These are phyloP conservation scores for Ramaria sp. DNA, from an alignment of 768 basidiomycete genomes.

Conservation along the genomic window DNA sequence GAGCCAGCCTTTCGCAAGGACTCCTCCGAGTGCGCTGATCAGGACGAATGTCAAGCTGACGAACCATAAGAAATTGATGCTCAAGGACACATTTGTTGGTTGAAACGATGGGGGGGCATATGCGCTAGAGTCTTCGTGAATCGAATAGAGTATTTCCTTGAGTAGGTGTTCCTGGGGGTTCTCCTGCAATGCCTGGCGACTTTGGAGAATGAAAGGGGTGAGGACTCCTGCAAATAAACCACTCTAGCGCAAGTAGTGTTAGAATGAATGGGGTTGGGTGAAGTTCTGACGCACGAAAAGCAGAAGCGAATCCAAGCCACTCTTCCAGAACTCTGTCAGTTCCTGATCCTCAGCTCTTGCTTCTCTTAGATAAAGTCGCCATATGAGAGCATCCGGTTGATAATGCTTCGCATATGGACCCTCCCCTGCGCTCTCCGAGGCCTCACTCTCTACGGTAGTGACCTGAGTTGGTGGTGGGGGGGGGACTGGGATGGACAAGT, in stretches of 20 bases:
- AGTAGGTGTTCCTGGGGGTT: background rate
- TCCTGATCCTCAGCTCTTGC: background rate
- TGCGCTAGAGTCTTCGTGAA: no score
- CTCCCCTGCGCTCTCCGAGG: no score
- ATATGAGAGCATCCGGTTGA: background rate
- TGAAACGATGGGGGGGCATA: no score
- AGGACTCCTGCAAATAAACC: background rate
- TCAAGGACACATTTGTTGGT: no score
- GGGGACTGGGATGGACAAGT: no score
- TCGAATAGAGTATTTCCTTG: background rate
- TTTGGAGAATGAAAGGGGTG: background rate
- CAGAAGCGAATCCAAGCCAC: background rate
- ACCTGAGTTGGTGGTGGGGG: no score
- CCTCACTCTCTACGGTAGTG: no score
- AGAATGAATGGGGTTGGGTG: no score
- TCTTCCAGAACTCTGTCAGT: background rate
- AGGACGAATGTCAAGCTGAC: background rate
- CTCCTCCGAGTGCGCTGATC: background rate
- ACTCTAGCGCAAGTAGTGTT: background rate
- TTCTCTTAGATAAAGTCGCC: background rate
- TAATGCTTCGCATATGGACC: no score
- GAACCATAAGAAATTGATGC: no score
- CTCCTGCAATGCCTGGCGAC: background rate
- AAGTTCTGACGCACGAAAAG: background rate
- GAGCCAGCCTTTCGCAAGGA: conserved; percentile 2